Base-by-base conservation (phyloP, 2,329 filamentous ascomycete genomes). In the Cadophora luteo-olivacea region DNA sequence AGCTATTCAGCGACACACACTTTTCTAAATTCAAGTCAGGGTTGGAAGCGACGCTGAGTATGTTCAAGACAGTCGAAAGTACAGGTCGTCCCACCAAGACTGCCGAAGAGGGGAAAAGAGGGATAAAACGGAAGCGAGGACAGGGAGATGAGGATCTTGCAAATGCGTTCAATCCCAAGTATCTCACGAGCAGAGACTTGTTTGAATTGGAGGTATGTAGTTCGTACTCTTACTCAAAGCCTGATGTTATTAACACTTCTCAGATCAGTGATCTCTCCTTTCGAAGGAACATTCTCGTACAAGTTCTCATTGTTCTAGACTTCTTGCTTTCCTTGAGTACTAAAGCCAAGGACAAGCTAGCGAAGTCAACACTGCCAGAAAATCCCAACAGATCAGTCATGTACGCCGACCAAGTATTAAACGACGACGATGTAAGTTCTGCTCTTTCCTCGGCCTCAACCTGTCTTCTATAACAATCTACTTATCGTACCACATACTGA, bases 211-310 rank as follows among this genome's bases (percentile, higher is more conserved):
- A 99, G 86, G 92, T 93, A 84, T 69, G 82, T 76, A 61, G 29
- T 54, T 5, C n/a, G 65, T 62, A 36, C 61, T 33, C 71, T 67
- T 54, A 4, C 5, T 68, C 22, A 60, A 65, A 14, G 19, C 7
- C 1, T 22, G 25, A n/a, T 9, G 60, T 16, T 6, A 71, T 78
- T 80, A 68, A 76, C 62, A 22, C 51, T 14, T 57, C 52, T 49
- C 73, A 94, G 92, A 91, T 98, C 71, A 94, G 93, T 79, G 96
- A 99, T 80, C 86, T 97, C 51, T 95, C 95, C 7, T 98, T 99
- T 79, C 88, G 97, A 74, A 88, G 97, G 68, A 94, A 99, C 79
- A 93, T 99, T 64, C 86, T 99, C 48, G 95, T 99, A 1, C 96
- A 99, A 80, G 92, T 94, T 16, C 87, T 98, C 65, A 98, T 99